These are phyloP conservation scores for Xylariales sp. DNA, from an alignment of 2,329 filamentous ascomycete species.

Conservation along the genomic window DNA sequence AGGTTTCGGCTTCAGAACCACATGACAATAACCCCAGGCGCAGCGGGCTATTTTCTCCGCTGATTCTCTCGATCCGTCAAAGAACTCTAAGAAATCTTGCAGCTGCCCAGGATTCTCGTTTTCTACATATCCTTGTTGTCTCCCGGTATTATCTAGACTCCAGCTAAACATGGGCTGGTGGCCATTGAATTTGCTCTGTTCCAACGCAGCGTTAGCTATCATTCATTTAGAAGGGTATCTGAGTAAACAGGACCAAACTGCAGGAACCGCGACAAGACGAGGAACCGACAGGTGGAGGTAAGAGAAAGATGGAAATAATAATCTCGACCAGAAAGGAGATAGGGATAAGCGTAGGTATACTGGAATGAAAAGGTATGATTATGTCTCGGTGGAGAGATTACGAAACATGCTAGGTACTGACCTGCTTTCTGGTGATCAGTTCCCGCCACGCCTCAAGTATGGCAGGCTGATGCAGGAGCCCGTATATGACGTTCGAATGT, in stretches of 20 bases:
- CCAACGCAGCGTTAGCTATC: too few relatives aligned
- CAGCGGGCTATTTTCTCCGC: conserved; percentile 52
- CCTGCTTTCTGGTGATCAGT: conserved; percentile 42
- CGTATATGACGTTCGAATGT: conserved; percentile 64
- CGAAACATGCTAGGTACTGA: too few relatives aligned
- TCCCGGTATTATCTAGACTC: conserved; percentile 52
- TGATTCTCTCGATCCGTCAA: conserved; percentile 52
- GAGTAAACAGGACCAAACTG: too few relatives aligned
- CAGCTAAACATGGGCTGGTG: conserved; percentile 57
- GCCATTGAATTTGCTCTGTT: conserved; percentile 38
- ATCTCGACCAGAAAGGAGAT: too few relatives aligned
- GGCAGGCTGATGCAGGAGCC: conserved; percentile 60
- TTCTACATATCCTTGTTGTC: conserved; percentile 54
- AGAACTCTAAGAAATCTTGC: conserved; percentile 62
- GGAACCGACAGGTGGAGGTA: too few relatives aligned
- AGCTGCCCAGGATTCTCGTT: conserved; percentile 59
- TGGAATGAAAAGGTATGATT: too few relatives aligned
- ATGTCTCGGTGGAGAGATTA: too few relatives aligned
- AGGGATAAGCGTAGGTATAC: too few relatives aligned
- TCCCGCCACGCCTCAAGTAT: conserved; percentile 59
- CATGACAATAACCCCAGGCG: conserved; percentile 39
- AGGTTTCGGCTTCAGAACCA: conserved; percentile 26
- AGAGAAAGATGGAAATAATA: too few relatives aligned
- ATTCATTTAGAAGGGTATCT: too few relatives aligned
- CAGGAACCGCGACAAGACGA: too few relatives aligned